Evolutionary conservation across 106 monocot species (phyloP), one percentile per base, ranked within the genome.

Genomic region (Allium fistulosum): DNA sequence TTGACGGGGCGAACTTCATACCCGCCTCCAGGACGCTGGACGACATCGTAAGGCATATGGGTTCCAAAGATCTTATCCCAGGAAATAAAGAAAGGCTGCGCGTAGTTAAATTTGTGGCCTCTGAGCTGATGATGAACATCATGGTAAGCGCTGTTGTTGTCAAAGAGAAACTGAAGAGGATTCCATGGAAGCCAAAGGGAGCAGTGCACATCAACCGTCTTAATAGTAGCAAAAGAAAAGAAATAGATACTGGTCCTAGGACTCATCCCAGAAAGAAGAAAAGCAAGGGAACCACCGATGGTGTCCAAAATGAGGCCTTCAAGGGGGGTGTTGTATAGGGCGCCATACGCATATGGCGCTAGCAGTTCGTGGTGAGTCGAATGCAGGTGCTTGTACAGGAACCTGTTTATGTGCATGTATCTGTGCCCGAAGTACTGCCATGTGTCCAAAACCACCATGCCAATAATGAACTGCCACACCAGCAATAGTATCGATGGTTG

Each of bases 51-150:
- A 12, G 77, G 77, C 53, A 78, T 65, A 49, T 78, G 62, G 5
- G 82, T 82, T 10, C 82, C 82, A 7, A 82, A 50, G 67, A 82
- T 64, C 56, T 57, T 73, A 26, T 82, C 82, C 82, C 82, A 82
- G 10, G 49, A 53, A 4, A 71, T 61, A 15, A 82, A 82, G 53
- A 82, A 82, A 0, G 82, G 82, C 69, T 80, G 79, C 2, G 82
- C 69, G 49, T 74, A 78, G 51, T 82, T 82, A 73, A 59, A 82
- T 46, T 77, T 82, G 65, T 26, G 58, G 15, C 82, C 82, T 16
- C 47, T 60, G 11, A 77, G 14, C 63, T 63, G 63, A 6, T 63
- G 63, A 13, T 63, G 63, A n/a, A 63, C 16, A 0, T 63, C 63
- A 63, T 58, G 77, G 69, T 57, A 82, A 46, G 82, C 82, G 13